Base-by-base conservation (phyloP, 306 rosid species). In the Vachellia collinsii region DNA sequence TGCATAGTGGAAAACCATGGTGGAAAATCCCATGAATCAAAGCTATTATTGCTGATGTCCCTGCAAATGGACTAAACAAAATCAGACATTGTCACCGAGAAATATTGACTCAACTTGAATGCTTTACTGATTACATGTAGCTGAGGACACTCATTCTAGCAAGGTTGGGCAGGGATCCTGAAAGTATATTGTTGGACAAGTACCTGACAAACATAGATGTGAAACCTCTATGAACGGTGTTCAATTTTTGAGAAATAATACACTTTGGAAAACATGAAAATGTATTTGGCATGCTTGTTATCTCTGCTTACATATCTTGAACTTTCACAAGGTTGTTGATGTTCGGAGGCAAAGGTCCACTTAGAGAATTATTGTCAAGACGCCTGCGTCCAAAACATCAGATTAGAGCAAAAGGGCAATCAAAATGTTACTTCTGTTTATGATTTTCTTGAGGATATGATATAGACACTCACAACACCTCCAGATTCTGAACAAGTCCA, bases 381-480 rank as follows among this genome's bases (percentile, higher is more conserved):
- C 94, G 91, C 73, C 96, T 93, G 89, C 70, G 67, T 19, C 66
- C 77, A 68, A 79, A 66, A 67, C 64, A 74, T 16, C 5, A 66
- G 29, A 72, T 77, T 77, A 37, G 76, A 70, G 72, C 70, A 61
- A 46, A 62, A 58, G 38, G 66, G 34, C 6, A 11, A 6, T 10
- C 11, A 3, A 22, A 20, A 34, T 29, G 8, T 1, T 5, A 25
- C 38, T 34, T 62, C 44, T 16, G 1, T 29, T 64, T 7, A 64
- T 36, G 11, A 3, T 14, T 50, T 39, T 53, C 71, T 44, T 22
- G n/a, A 68, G 53, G 54, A 70, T 77, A 56, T 76, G 48, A 74
- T 39, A 11, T 76, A 62, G 86, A 76, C 54, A 93, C 98, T 93
- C 80, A 93, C 97, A 93, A 76, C 80, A 89, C 87, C 83, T 75